phyloP scores from a whole-genome alignment of 2,329 filamentous ascomycete species.

The Saccharata proteae region DNA sequence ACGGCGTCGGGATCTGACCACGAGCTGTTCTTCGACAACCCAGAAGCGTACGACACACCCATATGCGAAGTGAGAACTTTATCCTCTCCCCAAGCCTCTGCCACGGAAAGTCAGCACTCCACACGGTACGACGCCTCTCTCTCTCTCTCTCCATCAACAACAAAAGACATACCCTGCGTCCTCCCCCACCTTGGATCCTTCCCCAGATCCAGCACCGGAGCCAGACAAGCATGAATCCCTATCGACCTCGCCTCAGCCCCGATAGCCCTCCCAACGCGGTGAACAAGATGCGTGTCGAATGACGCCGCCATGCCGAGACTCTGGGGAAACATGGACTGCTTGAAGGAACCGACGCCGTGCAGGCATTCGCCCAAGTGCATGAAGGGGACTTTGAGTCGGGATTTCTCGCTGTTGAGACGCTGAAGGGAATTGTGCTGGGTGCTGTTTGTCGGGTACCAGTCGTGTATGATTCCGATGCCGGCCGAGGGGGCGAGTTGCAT shows the following conservation, averaged over 20 bases:
- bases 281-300: constrained; percentile 31
- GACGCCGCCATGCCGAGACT: constrained; percentile 29
- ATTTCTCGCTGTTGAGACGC: constrained; percentile 24
- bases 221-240: constrained; percentile 33
- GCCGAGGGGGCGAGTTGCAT: constrained; percentile 27
- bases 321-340: constrained; percentile 35
- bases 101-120: too few relatives aligned
- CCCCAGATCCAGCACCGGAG: constrained; percentile 33
- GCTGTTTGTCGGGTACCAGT: constrained; percentile 33
- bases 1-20: constrained; percentile 32
- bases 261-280: constrained; percentile 31
- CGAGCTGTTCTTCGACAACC: constrained; percentile 32
- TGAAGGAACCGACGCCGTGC: constrained; percentile 33
- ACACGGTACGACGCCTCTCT: too few relatives aligned
- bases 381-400: constrained; percentile 28
- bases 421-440: constrained; percentile 32
- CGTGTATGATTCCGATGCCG: constrained; percentile 31
- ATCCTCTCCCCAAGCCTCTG: constrained; percentile 38
- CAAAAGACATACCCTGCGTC: constrained; percentile 20
- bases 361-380: constrained; percentile 34
- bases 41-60: constrained; percentile 33
- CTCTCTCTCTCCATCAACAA: neutral
- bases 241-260: constrained; percentile 32
- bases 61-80: constrained; percentile 33
- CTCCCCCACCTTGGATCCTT: constrained; percentile 34